Evolutionary conservation across 768 basidiomycete genomes (phyloP), one percentile per base, ranked within the genome.

Genomic region (Podaxis sp.): DNA sequence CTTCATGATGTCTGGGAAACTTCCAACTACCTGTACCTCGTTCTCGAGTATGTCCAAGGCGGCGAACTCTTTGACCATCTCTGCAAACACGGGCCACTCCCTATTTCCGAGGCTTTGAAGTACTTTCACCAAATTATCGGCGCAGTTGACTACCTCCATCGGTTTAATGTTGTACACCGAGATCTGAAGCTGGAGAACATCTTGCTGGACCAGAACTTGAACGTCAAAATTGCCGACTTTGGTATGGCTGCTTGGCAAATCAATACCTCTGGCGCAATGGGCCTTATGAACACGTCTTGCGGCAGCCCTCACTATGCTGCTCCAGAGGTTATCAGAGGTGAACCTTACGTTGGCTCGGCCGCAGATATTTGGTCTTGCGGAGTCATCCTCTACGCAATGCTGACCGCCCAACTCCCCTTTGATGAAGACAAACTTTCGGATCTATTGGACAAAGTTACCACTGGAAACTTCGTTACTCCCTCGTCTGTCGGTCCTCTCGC

Each of bases 1-100:
- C 84, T 99, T 30, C 96, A 95, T 77, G 96, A 99, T 71, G 95
- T 99, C 65, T 98, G 93, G 94, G 95, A 99, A 76, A 95, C 95
- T 0, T 89, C 89, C 3, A 84, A 85, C 36, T 88, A 96, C 63
- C 84, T 96, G 66, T 97, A 87, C 73, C 87, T 99, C 64, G 89
- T 99, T 68, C 87, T 96, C 68, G 96, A 98, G 77, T 97, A 96
- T 74, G 88, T 96, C 65, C 90, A 95, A 66, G 93, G 93, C 63
- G 96, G 96, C 65, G 96, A 97, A 74, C 86, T 99, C 36, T 96
- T 97, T 75, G 93, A 99, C 68, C 88, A 96, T 73, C 83, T 97
- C 52, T 93, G 93, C 76, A 83, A 83, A 61, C 84, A 88, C 57
- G 93, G 93, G 11, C 82, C 85, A 8, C 84, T 95, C 4, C 81